Conservation (phyloP, 345 rosid species). For the Leavenworthia alabamica region DNA sequence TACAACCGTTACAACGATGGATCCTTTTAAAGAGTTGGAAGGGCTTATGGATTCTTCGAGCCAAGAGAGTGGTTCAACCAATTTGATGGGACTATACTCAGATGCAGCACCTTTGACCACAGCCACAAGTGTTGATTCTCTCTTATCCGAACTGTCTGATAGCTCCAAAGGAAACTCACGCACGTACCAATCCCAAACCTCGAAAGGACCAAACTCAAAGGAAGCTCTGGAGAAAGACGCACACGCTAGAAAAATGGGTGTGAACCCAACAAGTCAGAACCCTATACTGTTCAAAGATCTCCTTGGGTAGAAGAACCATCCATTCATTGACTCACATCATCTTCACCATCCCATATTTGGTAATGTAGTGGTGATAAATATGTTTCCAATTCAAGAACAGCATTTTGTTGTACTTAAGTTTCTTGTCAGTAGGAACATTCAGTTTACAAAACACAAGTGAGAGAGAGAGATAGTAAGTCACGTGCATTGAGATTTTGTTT, state of each 20-base stretch:
- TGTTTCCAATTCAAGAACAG: constrained; percentile 21
- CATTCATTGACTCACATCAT: not conserved
- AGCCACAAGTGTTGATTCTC: constrained; percentile 22
- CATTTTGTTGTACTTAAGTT: constrained; percentile 26
- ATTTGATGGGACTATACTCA: constrained; percentile 41
- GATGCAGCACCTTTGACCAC: constrained; percentile 37
- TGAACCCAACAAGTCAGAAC: constrained; percentile 69
- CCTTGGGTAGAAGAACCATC: constrained; percentile 44
- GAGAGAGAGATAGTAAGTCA: constrained; percentile 10
- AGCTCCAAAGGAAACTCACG: constrained; percentile 24
- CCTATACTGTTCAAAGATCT: constrained; percentile 87
- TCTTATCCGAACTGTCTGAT: constrained; percentile 29
- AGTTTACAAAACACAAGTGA: constrained; percentile 19
- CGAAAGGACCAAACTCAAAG: constrained; percentile 66
- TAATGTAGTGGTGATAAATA: constrained; percentile 3
- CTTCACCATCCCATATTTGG: constrained; percentile 13
- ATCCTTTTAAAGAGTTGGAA: constrained; percentile 84
- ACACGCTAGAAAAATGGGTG: constrained; percentile 89
- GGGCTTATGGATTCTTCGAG: constrained; percentile 64
- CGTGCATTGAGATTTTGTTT: not conserved
- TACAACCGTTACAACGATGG: constrained; percentile 36
- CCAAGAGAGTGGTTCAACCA: constrained; percentile 14
- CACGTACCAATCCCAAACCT: constrained; percentile 23
- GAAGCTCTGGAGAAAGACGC: constrained; percentile 83
- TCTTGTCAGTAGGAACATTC: constrained; percentile 21